Evolutionary conservation across 352 stramenopile species (phyloP).

Genomic region (Phytophthora citrophthora): DNA sequence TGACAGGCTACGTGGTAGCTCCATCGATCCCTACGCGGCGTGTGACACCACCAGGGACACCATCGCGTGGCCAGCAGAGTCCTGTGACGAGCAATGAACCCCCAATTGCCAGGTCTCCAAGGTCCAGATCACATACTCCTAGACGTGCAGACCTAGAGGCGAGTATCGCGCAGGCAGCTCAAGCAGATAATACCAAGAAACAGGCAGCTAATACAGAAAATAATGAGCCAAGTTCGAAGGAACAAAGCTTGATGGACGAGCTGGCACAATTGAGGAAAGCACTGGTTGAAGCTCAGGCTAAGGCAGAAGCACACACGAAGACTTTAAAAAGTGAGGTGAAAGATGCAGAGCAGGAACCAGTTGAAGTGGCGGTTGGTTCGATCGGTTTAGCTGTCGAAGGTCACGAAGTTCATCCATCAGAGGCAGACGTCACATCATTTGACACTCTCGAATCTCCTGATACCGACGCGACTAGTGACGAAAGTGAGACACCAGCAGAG

Average conservation of each 20-base stretch:
- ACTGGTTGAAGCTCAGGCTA: slow-evolving; percentile 31
- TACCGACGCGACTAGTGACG: background rate
- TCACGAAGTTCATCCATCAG: background rate
- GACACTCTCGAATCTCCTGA: background rate
- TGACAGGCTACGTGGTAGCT: slow-evolving; percentile 5
- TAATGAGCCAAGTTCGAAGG: slow-evolving; percentile 27
- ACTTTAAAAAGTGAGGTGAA: background rate
- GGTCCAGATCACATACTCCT: slow-evolving; percentile 16
- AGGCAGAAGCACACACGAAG: background rate
- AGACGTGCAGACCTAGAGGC: slow-evolving; percentile 20
- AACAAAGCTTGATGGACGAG: slow-evolving; percentile 40
- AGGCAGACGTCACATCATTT: background rate
- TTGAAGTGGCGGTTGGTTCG: background rate
- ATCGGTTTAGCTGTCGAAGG: background rate
- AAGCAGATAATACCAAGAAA: background rate
- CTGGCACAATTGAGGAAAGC: slow-evolving; percentile 40
- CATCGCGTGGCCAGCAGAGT: slow-evolving; percentile 2
- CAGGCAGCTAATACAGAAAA: background rate
- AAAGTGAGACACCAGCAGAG: background rate
- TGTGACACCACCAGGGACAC: slow-evolving; percentile 7
- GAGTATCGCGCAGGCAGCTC: slow-evolving; percentile 15
- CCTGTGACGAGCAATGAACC: slow-evolving; percentile 8
- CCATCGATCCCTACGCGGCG: slow-evolving; percentile 9
- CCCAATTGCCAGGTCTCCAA: slow-evolving; percentile 6
- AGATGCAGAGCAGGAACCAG: background rate